Base-by-base conservation (phyloP, 495 filamentous ascomycete species). In the Rostrohypoxylon terebratum region DNA sequence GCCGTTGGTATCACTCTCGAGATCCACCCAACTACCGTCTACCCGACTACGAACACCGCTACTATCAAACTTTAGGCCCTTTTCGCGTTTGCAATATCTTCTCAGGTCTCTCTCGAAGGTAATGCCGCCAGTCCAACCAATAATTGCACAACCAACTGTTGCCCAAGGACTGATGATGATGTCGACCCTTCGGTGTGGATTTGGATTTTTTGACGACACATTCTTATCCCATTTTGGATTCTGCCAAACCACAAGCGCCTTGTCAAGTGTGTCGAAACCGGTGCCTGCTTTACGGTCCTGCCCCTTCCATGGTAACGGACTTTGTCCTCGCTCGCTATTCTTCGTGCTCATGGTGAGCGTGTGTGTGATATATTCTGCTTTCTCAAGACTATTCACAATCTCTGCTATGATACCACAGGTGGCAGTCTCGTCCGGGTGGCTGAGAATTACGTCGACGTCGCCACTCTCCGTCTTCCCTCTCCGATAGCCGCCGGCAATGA, bases 201-300 rank as follows among this genome's bases (percentile, higher is more conserved):
- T 94, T 0, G 89, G 87, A 63, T 95, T 94, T 62, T 86, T 87
- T 4, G 77, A 71, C 31, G 71, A 76, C 38, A 77, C 75, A 0
- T 77, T 78, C 25, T 80, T 77, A 20, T 78, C 69, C 86, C 86
- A 92, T 4, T 78, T n/a, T 0, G 91, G 90, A 71, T 94, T 87
- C 75, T 96, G 95, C 96, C 96, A 99, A 0, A 98, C 93, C 0
- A 98, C 89, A 47, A 98, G 81, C 7, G 93, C 93, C 77, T 98
- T 97, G 77, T 98, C 94, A 1, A 99, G 83, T 0, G 87, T 90
- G 75, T 98, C 95, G 67, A 96, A 97, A 10, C 91, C 91, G 33
- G 84, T 80, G 14, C 83, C 82, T 0, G 78, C 75, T 42, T 73
- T 78, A 50, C 60, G 69, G 9, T 44, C 59, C 20, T 80, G 72